Conservation (phyloP, 1,284 basidiomycete genomes). For the Ceratobasidium sp. region DNA sequence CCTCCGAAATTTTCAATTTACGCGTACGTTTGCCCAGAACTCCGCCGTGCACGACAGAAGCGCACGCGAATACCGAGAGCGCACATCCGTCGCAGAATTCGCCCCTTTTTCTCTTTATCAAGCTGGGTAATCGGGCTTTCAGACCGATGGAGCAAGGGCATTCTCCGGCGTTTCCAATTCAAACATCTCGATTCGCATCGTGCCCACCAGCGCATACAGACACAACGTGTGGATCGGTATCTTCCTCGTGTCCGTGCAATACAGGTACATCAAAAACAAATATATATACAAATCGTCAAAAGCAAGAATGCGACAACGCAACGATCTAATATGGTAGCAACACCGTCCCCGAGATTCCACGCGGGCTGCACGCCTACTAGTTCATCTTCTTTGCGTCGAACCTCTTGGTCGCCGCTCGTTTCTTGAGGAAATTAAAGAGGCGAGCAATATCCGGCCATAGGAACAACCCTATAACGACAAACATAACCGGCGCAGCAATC, state of each 20-base stretch:
- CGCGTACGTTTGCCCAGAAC: background rate
- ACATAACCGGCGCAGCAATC: conserved; percentile 73
- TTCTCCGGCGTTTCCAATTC: background rate
- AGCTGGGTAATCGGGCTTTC: conserved; percentile 5
- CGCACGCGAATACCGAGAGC: conserved; percentile 5
- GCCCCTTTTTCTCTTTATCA: background rate
- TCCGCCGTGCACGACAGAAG: conserved; percentile 1
- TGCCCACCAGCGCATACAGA: background rate
- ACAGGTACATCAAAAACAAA: background rate
- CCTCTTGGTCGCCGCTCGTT: conserved; percentile 25
- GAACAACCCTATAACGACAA: conserved; percentile 68
- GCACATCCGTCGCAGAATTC: background rate
- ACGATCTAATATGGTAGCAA: background rate
- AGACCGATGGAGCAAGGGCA: conserved; percentile 18
- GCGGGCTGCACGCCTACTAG: background rate
- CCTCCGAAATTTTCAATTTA: background rate
- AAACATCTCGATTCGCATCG: background rate
- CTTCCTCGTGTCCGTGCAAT: background rate
- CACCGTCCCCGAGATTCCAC: background rate
- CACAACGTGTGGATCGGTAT: conserved; percentile 2
- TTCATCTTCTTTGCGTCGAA: conserved; percentile 30
- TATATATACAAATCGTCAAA: background rate
- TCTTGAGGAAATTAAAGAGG: conserved; percentile 38
- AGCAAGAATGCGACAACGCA: background rate
- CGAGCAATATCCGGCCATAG: conserved; percentile 64